Evolutionary conservation across 2,329 filamentous ascomycete genomes (phyloP), one percentile per base, ranked within the genome.

Genomic region (Madurella mycetomatis): DNA sequence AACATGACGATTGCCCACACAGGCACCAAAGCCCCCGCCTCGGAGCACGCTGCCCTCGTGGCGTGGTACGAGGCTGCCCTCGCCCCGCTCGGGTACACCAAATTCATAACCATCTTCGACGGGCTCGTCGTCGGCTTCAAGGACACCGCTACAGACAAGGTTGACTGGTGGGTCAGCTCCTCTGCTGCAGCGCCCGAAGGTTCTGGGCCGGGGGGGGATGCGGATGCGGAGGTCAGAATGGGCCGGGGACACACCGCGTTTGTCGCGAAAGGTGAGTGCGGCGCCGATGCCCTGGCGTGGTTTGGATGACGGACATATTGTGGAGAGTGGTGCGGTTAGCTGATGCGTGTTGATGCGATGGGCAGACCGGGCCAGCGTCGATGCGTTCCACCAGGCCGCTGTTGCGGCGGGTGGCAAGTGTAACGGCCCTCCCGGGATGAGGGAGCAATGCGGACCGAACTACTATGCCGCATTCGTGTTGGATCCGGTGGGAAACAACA

Each of bases 391-490:
- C 56, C 66, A 68, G 8, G 74, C 69, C 11, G 69, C 75, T 2
- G 61, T 77, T 12, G 68, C 66, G 39, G 70, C 71, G 0, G 78
- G 78, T 0, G 78, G 68, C 2, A 72, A 68, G 32, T 72, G 74
- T 60, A 80, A 81, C 59, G 79, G 79, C 3, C 64, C 69, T 15
- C 78, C 79, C 0, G 79, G 78, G 0, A 32, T 70, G 12, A 66
- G 76, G 41, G 54, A 69, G 4, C 64, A 76, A 13, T 80, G 79
- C 60, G 69, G 70, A 43, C 62, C 70, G 13, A 68, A 68, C 5
- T 81, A 81, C 62, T 82, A 80, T 49, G 78, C 64, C 1, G 76
- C 77, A 0, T 82, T 76, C 66, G 69, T 80, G 5, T 62, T 72
- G 41, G 78, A 81, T 60, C 76, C 77, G 1, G 65, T 70, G 3